phyloP scores from a whole-genome alignment of 192 early-diverging fungal genomes.

The Cladochytrium replicatum region DNA sequence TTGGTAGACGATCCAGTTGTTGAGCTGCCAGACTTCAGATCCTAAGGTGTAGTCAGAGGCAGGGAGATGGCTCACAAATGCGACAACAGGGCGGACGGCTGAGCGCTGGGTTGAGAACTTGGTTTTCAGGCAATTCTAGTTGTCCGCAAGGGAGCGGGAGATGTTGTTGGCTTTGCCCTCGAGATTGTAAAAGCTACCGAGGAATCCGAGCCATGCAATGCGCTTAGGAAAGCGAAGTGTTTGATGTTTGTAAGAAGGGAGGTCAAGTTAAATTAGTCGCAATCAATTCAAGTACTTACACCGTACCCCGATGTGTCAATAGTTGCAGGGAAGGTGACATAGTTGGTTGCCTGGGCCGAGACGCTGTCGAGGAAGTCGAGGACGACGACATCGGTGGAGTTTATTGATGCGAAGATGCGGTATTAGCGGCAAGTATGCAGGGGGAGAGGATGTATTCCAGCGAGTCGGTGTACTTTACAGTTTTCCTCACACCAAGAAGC shows the following conservation, averaged over 20 bases:
- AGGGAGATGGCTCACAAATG: too few relatives aligned
- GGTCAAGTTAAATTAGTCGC: too few relatives aligned
- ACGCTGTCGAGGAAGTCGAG: not conserved
- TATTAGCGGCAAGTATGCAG: conserved; percentile 17
- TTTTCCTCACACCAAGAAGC: conserved; percentile 14
- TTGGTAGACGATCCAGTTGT: too few relatives aligned
- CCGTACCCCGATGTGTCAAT: conserved; percentile 2
- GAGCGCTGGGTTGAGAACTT: not conserved
- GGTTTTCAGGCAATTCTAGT: conserved; percentile 44
- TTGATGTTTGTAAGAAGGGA: too few relatives aligned
- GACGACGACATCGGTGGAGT: conserved; percentile 12
- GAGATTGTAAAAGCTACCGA: conserved; percentile 52
- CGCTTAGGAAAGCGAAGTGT: too few relatives aligned
- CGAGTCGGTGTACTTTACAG: conserved; percentile 19
- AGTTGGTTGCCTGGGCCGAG: conserved; percentile 15
- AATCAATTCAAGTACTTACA: too few relatives aligned
- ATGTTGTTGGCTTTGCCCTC: conserved; percentile 42
- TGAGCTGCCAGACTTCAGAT: too few relatives aligned
- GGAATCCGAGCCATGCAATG: conserved; percentile 49
- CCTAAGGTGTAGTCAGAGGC: conserved; percentile 9
- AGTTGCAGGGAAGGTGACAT: conserved; percentile 18
- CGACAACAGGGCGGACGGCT: too few relatives aligned
- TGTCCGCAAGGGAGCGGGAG: conserved; percentile 32
- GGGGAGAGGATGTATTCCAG: conserved; percentile 20
- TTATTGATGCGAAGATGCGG: too few relatives aligned